Conservation (phyloP, 441 rosid species). For the Populus hybrid region DNA sequence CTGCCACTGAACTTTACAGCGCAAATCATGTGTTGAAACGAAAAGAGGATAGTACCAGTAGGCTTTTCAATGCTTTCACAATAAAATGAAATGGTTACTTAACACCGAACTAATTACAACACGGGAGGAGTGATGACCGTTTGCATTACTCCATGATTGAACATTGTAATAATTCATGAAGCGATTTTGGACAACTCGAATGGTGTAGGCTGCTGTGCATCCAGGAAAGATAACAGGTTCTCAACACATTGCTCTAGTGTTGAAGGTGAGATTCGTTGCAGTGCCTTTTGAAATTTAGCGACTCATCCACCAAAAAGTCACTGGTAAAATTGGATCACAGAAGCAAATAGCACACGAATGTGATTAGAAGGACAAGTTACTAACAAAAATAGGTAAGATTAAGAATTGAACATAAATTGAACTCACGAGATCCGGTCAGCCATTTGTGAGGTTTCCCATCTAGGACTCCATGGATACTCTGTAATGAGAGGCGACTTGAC, state of each 20-base stretch:
- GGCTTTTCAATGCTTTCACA: background rate
- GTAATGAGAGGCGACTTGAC: constrained; percentile 53
- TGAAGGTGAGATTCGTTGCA: constrained; percentile 69
- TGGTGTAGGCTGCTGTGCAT: background rate
- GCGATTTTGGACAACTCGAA: background rate
- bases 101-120: constrained; percentile 4
- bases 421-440: constrained; percentile 81
- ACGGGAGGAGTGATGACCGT: background rate
- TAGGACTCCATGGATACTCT: constrained; percentile 96
- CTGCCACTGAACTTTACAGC: background rate
- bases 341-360: background rate
- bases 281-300: constrained; percentile 66
- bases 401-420: background rate
- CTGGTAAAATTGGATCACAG: constrained; percentile 28
- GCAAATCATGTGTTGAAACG: too few relatives aligned
- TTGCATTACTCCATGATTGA: background rate
- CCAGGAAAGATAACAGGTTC: background rate
- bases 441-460: constrained; percentile 83
- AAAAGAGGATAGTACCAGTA: background rate
- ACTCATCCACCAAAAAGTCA: constrained; percentile 67
- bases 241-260: constrained; percentile 30
- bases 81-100: background rate
- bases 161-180: background rate
- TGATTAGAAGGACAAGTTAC: background rate
- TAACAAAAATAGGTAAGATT: background rate